Evolutionary conservation across 768 basidiomycete genomes (phyloP), one percentile per base, ranked within the genome.

Genomic region (Russula griseocarnosa): DNA sequence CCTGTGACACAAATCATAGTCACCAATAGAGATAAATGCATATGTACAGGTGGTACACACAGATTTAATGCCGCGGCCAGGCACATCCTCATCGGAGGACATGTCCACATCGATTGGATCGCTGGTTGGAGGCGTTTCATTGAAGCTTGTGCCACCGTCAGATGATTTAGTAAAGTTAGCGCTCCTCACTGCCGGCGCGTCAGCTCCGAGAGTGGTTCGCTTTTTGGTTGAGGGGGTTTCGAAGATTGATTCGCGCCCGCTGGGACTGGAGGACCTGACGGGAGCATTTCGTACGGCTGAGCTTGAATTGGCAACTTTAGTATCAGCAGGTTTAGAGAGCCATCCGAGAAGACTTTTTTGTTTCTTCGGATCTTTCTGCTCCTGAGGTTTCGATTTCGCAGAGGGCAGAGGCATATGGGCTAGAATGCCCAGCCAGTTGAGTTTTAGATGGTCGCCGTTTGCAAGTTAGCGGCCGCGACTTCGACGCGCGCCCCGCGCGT

Each of bases 61-160:
- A 56, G 50, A 40, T 50, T 52, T 60, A 6, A 55, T 28, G 7
- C 49, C 56, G 22, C 34, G 58, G 36, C 36, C 36, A 49, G 56
- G 75, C 24, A 80, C 81, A 47, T 81, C 82, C 14, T 79, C 82
- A 2, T 73, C 81, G 9, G 79, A 79, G 55, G 85, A 66, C 84
- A 90, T 86, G 71, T 91, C 89, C 11, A 92, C 81, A 67, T 92
- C 89, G 61, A 91, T 82, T 32, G 83, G 79, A 61, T 92, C 88
- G 67, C 89, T 92, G 3, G 88, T 88, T 0, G 89, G 89, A 30
- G 90, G 90, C 2, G 88, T 89, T 18, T 82, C 80, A 32, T 75
- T 76, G 46, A 70, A 60, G 66, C 79, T 86, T 56, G 77, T 78
- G 22, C 75, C 77, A 24, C 75, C 76, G 26, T 83, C 83, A 50